phyloP scores from a whole-genome alignment of 2,329 filamentous ascomycete species.

The Monosporascus sp. region DNA sequence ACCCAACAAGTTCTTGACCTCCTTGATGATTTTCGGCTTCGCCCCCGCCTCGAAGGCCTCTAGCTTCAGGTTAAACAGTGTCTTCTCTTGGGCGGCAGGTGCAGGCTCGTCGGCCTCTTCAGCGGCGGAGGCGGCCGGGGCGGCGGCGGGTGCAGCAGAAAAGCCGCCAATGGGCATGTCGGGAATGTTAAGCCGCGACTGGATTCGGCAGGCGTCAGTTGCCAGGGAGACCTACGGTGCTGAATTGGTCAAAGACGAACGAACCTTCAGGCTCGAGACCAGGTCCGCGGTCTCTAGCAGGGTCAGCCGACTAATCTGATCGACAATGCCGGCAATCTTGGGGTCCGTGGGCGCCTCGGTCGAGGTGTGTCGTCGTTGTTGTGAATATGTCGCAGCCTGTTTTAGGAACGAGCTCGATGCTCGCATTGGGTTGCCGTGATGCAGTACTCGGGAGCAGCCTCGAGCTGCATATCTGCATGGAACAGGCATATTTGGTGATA shows the following conservation, averaged over 20 bases:
- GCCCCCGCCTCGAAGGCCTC: slow-evolving; percentile 78
- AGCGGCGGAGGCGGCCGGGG: slow-evolving; percentile 58
- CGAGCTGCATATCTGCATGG: slow-evolving; percentile 60
- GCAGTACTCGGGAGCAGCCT: slow-evolving; percentile 60
- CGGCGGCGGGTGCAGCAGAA: slow-evolving; percentile 61
- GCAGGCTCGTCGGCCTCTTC: slow-evolving; percentile 87
- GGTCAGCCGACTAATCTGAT: slow-evolving; percentile 98
- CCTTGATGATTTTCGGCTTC: slow-evolving; percentile 99
- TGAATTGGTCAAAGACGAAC: slow-evolving; percentile 5
- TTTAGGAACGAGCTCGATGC: slow-evolving; percentile 37
- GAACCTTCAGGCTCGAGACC: slow-evolving; percentile 90
- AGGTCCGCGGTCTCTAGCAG: slow-evolving; percentile 95
- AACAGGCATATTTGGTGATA: slow-evolving; percentile 46
- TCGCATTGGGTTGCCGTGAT: slow-evolving; percentile 42
- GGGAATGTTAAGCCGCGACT: slow-evolving; percentile 95
- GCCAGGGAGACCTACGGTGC: slow-evolving; percentile 4
- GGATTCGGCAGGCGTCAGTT: slow-evolving; percentile 9
- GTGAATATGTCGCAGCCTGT: slow-evolving; percentile 42
- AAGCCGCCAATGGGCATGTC: slow-evolving; percentile 95
- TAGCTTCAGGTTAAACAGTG: slow-evolving; percentile 94
- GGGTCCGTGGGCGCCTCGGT: slow-evolving; percentile 74
- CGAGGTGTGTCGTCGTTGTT: slow-evolving; percentile 78
- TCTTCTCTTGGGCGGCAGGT: slow-evolving; percentile 88
- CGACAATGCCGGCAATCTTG: slow-evolving; percentile 92
- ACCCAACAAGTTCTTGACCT: slow-evolving; percentile 94